Evolutionary conservation across 768 basidiomycete genomes (phyloP).

Genomic region (Tricholoma bakamatsutake): DNA sequence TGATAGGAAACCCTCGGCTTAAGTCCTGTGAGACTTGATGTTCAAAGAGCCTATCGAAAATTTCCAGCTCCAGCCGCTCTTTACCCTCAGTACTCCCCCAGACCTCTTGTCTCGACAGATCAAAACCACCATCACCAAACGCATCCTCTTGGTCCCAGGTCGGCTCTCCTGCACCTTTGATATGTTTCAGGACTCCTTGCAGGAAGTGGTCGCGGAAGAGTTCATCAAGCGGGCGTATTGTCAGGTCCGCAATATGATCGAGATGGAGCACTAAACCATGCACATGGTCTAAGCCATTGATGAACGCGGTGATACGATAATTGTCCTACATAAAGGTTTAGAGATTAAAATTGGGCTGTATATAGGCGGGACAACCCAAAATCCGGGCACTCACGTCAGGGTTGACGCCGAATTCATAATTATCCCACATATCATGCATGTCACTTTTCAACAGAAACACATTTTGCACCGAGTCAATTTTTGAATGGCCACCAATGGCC

Average conservation of each 20-base stretch:
- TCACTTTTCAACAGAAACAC: constrained; percentile 15
- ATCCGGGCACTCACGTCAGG: constrained; percentile 12
- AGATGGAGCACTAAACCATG: constrained; percentile 18
- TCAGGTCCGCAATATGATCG: constrained; percentile 19
- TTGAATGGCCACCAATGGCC: constrained; percentile 3
- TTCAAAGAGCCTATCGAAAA: too few relatives aligned
- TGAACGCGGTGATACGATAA: constrained; percentile 25
- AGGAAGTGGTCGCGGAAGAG: constrained; percentile 3
- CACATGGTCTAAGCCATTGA: constrained; percentile 20
- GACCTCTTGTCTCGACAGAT: constrained; percentile 6
- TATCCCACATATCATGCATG: constrained; percentile 15
- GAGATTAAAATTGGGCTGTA: neutral
- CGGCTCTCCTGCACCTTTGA: neutral
- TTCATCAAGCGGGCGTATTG: constrained; percentile 1
- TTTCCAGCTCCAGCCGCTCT: too few relatives aligned
- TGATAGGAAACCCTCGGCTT: neutral
- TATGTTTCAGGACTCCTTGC: constrained; percentile 1
- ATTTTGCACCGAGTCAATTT: constrained; percentile 19
- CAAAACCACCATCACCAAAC: constrained; percentile 5
- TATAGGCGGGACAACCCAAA: neutral
- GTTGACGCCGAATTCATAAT: constrained; percentile 19
- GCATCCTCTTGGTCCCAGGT: constrained; percentile 3
- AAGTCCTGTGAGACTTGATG: neutral
- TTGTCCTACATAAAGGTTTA: constrained; percentile 19
- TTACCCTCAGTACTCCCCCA: constrained; percentile 7